phyloP scores from a whole-genome alignment of 441 rosid genomes.

The Adansonia rubrostipa region DNA sequence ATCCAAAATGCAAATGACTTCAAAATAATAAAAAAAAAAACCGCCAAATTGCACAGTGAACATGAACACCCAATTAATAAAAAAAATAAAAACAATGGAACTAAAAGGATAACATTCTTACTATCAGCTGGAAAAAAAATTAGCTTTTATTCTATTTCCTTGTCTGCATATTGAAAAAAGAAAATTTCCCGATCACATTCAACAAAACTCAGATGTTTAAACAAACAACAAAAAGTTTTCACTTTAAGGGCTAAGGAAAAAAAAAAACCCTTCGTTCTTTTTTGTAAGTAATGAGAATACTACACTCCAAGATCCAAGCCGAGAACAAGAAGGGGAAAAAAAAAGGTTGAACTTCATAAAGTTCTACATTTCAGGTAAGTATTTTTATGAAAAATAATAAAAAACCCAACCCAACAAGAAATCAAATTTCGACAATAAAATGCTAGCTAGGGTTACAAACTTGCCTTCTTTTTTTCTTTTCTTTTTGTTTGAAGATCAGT shows the following conservation, averaged over 20 bases:
- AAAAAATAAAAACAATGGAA: background rate
- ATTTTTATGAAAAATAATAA: background rate
- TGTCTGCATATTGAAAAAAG: slow-evolving; percentile 1
- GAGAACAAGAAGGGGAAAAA: background rate
- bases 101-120: slow-evolving; percentile 9
- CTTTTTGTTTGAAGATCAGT: background rate
- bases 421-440: slow-evolving; percentile 13
- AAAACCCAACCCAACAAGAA: background rate
- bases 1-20: slow-evolving; percentile 18
- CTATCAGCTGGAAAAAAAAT: background rate
- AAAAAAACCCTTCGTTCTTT: background rate
- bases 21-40: background rate
- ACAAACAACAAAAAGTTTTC: background rate
- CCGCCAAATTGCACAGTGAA: slow-evolving; percentile 8
- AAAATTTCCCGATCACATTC: slow-evolving; percentile 1
- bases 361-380: background rate
- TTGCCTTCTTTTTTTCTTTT: background rate
- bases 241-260: background rate
- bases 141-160: background rate
- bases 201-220: slow-evolving; percentile 12
- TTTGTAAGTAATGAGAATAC: background rate
- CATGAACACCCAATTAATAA: background rate
- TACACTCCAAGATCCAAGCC: slow-evolving; percentile 9
- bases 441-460: slow-evolving; percentile 1
- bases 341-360: background rate